Percentiles rank a stretch among this genome's conserved stretches.
Evolutionary conservation across 805 yeast genomes (phyloP).

Genomic region (Schizosaccharomyces octosporus): DNA sequence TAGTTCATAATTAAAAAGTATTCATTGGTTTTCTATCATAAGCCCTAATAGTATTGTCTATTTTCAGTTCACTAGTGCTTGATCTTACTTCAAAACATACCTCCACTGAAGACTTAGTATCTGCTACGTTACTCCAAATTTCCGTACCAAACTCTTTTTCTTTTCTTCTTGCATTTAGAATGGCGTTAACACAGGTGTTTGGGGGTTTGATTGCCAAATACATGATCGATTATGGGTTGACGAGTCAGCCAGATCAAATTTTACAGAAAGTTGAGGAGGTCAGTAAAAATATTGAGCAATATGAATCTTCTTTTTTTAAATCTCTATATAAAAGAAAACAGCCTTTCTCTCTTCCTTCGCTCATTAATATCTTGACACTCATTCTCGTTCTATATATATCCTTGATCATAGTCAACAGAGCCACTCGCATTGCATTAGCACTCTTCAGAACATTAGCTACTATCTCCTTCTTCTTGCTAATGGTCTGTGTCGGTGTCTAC

Average conservation of each 20-base stretch:
- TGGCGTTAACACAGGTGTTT: not conserved
- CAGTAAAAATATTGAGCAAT: not conserved
- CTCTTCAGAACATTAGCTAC: not conserved
- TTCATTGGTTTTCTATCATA: no score
- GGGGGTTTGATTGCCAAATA: not conserved
- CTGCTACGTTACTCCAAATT: no score
- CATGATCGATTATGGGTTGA: not conserved
- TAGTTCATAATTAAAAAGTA: no score
- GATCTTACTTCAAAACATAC: no score
- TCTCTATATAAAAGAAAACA: not conserved
- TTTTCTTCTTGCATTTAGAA: not conserved
- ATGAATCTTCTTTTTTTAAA: not conserved
- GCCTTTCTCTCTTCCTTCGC: not conserved
- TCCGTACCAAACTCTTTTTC: not conserved
- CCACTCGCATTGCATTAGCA: not conserved
- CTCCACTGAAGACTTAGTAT: no score
- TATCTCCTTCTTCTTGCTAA: not conserved
- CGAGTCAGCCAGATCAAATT: not conserved
- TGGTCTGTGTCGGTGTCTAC: not conserved
- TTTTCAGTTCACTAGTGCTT: no score
- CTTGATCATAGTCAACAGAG: not conserved
- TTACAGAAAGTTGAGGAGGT: not conserved
- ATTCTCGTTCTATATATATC: not conserved
- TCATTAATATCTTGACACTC: not conserved
- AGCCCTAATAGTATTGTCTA: no score